Base-by-base conservation (phyloP, 2,329 filamentous ascomycete genomes). In the Zymoseptoria brevis region DNA sequence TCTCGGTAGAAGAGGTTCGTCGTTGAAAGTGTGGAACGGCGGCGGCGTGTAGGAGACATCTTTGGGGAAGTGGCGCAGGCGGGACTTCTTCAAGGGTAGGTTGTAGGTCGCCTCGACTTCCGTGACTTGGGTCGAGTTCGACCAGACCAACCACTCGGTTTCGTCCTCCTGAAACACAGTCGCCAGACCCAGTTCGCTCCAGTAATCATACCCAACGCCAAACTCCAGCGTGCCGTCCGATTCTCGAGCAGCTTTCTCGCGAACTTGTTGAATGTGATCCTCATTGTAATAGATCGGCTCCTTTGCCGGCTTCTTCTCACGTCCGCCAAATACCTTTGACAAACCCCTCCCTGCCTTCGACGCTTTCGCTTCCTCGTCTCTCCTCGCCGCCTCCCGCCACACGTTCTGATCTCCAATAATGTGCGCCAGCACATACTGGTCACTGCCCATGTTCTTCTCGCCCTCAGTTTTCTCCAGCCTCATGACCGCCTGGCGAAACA, bases 141-240 rank as follows among this genome's bases (percentile, higher is more conserved):
- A 57, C 60, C 63, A 68, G 19, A 50, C 57, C 8, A 71, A 57
- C 62, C 64, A 71, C n/a, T 59, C 66, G 8, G 64, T 66, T 26
- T 69, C 68, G 19, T 66, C 64, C 54, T 70, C 65, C 19, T 64
- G 62, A 54, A 67, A 67, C 19, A 64, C 67, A 19, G 66, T 68
- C 35, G 64, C 64, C 13, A 69, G 61, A 1, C 65, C 65, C 11
- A 71, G 65, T 8, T 65, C 62, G 57, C 62, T 66, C 7, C 56
- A 61, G 48, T 68, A 70, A 55, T 71, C 70, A 13, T 71, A 51
- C 4, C 68, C 69, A 8, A 72, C 68, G 19, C 66, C 65, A 54
- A 69, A 72, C n/a, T 72, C 69, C 41, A 64, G 64, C 5, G 72
- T 70, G 0, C 75, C 76, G 58, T 77, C 73, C 60, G 74, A 77